phyloP scores from a whole-genome alignment of 352 stramenopile species.

The Phytophthora pistaciae region DNA sequence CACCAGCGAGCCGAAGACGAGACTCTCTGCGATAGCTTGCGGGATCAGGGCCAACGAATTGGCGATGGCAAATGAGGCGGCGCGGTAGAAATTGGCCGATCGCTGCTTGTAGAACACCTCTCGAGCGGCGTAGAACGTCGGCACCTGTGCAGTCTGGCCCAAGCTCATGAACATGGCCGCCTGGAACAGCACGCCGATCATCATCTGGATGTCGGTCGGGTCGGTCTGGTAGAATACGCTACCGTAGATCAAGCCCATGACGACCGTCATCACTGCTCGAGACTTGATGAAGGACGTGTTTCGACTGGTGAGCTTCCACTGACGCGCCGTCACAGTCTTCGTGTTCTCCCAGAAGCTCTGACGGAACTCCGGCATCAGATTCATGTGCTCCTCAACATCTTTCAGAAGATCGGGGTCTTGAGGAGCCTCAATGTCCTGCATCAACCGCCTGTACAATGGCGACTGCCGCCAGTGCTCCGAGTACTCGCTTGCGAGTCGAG shows the following conservation, averaged over 20 bases:
- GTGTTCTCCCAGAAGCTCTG: constrained; percentile 39
- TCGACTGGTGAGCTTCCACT: constrained; percentile 57
- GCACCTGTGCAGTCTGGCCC: constrained; percentile 76
- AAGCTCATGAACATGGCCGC: constrained; percentile 83
- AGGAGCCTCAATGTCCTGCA: constrained; percentile 13
- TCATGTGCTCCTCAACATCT: constrained; percentile 82
- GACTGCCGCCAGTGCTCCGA: constrained; percentile 28
- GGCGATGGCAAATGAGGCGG: constrained; percentile 74
- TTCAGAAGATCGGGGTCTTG: constrained; percentile 17
- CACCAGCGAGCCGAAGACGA: constrained; percentile 78
- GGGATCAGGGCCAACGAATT: constrained; percentile 38
- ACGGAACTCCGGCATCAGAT: constrained; percentile 46
- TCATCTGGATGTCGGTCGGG: constrained; percentile 41
- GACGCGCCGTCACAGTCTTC: constrained; percentile 37
- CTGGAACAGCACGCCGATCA: constrained; percentile 85
- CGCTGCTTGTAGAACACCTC: constrained; percentile 87
- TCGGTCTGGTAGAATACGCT: constrained; percentile 61
- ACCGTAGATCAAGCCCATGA: constrained; percentile 61
- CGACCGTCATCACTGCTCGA: constrained; percentile 45
- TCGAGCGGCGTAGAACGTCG: constrained; percentile 73
- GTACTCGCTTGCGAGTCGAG: constrained; percentile 35
- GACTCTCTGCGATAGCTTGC: constrained; percentile 53
- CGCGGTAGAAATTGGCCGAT: constrained; percentile 78
- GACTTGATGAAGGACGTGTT: constrained; percentile 47
- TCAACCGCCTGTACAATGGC: constrained; percentile 5